These are phyloP conservation scores for Coniochaeta sp. DNA, from an alignment of 2,329 filamentous ascomycete genomes.

Conservation along the genomic window DNA sequence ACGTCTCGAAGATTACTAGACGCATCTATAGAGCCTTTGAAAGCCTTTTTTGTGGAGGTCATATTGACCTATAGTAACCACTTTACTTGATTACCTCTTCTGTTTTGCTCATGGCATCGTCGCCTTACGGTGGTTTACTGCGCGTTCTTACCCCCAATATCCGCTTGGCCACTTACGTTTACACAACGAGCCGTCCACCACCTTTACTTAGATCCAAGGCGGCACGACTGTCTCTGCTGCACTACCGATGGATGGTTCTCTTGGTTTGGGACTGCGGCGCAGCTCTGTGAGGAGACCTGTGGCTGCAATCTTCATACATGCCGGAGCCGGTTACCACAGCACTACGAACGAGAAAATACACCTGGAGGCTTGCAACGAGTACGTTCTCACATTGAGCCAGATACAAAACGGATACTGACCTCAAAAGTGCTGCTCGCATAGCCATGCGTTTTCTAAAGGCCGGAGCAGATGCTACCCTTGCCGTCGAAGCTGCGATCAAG, in stretches of 20 bases:
- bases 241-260: constrained; percentile 8
- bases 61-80: neutral
- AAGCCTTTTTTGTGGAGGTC: neutral
- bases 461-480: constrained; percentile 76
- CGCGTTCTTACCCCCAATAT: neutral
- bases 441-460: constrained; percentile 75
- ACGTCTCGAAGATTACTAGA: neutral
- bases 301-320: constrained; percentile 84
- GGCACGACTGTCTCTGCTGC: neutral
- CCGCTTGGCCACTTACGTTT: neutral
- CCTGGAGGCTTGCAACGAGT: constrained; percentile 83
- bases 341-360: constrained; percentile 77
- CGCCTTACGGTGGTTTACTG: neutral
- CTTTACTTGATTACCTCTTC: neutral
- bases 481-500: constrained; percentile 81
- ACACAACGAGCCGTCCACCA: neutral
- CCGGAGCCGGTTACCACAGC: constrained; percentile 91
- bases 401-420: constrained; percentile 1
- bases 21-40: neutral
- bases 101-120: neutral
- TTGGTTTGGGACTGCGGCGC: constrained; percentile 11
- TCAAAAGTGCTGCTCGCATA: constrained; percentile 66
- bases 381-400: constrained; percentile 27
- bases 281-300: constrained; percentile 7
- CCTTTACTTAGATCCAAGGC: neutral